Evolutionary conservation across 495 filamentous ascomycete genomes (phyloP), one percentile per base, ranked within the genome.

Genomic region (Penicilliopsis zonata): DNA sequence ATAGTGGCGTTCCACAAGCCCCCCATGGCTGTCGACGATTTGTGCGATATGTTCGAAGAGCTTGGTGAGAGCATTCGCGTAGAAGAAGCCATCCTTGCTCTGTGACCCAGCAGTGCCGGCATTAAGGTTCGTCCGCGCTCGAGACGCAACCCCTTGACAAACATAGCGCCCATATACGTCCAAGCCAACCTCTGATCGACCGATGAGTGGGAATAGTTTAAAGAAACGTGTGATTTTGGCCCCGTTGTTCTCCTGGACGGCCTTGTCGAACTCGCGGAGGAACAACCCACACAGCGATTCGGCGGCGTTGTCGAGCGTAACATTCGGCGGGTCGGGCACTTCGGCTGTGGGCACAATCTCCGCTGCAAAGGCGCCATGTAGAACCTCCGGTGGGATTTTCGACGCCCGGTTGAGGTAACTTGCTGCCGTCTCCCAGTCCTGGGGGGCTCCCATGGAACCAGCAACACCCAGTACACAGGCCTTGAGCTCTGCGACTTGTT

Each of bases 341-440:
- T 98, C 90, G 2, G 92, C 85, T 4, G 80, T 95, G 1, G 90
- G 88, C 10, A 98, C 92, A 53, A 93, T 87, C 37, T 81, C 74
- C 22, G 85, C 83, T 1, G 90, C 90, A 48, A 96, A 98, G n/a
- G 73, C 69, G 2, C 92, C 82, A 33, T 80, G 63, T 27, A 87
- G 64, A 38, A 95, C 86, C 0, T 78, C 67, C 12, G 70, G 57
- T 1, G 90, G 86, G 24, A 98, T 78, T 41, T 80, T 73, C 25
- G 73, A 69, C 3, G 92, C 85, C 8, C 90, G 77, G 31, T 78
- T 72, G 25, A 96, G 67, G 52, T 94, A 96, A 20, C 70, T 80
- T 23, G 90, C 90, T 3, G 90, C 90, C 1, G 80, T 88, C 59
- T 98, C 90, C 92, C 92, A 98, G 57, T 96, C 92, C 55, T 98